phyloP scores from a whole-genome alignment of 1,284 basidiomycete genomes.

The Ustilago lituana region DNA sequence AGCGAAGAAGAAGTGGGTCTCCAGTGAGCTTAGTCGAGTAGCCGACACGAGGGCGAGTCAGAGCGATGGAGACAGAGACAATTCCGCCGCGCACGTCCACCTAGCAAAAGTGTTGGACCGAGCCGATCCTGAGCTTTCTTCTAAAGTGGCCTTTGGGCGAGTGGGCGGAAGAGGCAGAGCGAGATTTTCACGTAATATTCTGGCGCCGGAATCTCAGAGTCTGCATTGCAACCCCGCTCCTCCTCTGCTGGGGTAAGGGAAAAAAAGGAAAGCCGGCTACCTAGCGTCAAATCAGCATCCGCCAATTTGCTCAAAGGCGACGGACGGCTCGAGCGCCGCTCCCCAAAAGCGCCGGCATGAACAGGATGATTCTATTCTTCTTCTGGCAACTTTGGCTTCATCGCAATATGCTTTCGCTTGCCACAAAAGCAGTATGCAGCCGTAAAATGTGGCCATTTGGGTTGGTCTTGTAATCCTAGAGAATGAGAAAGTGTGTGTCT shows the following conservation, averaged over 20 bases:
- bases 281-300: slow-evolving; percentile 14
- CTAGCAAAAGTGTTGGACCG: slow-evolving; percentile 61
- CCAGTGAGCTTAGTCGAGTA: slow-evolving; percentile 14
- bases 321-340: slow-evolving; percentile 12
- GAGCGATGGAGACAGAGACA: not conserved
- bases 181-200: slow-evolving; percentile 6
- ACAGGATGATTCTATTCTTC: too few relatives aligned
- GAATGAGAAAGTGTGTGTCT: too few relatives aligned
- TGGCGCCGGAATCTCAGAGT: slow-evolving; percentile 1
- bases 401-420: too few relatives aligned
- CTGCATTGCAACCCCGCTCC: slow-evolving; percentile 9
- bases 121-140: not conserved
- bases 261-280: slow-evolving; percentile 3
- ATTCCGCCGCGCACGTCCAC: slow-evolving; percentile 69
- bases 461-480: too few relatives aligned
- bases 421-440: too few relatives aligned
- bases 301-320: not conserved
- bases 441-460: too few relatives aligned
- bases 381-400: too few relatives aligned
- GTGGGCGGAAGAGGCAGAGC: slow-evolving; percentile 1
- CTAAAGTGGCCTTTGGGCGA: slow-evolving; percentile 33
- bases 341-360: too few relatives aligned
- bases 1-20: not conserved
- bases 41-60: slow-evolving; percentile 9
- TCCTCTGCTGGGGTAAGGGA: slow-evolving; percentile 9